Conservation (phyloP, 257 asterid species). For the Prunella vulgaris region DNA sequence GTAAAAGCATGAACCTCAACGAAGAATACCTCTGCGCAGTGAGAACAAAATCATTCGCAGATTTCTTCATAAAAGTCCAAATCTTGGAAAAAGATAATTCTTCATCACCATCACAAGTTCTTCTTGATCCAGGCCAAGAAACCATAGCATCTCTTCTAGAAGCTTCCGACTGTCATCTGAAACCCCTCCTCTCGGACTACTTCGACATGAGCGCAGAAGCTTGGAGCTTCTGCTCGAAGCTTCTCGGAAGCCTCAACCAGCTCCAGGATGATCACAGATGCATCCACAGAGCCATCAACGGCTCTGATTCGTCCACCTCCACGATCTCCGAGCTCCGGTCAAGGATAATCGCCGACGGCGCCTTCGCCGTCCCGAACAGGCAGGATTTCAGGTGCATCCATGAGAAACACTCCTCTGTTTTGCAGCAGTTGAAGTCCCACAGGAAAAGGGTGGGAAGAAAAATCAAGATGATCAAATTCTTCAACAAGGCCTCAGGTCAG, state of each 20-base stretch:
- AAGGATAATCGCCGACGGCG: conserved; percentile 26
- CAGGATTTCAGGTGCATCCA: conserved; percentile 39
- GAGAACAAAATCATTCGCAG: conserved; percentile 65
- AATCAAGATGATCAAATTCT: conserved; percentile 36
- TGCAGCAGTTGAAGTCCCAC: conserved; percentile 34
- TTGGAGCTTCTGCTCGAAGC: conserved; percentile 50
- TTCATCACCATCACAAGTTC: conserved; percentile 29
- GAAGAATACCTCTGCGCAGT: conserved; percentile 68
- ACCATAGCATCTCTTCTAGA: conserved; percentile 45
- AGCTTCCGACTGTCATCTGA: conserved; percentile 27
- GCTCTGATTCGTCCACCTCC: neutral
- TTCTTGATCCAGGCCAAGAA: conserved; percentile 66
- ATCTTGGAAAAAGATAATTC: conserved; percentile 28
- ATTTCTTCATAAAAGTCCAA: conserved; percentile 60
- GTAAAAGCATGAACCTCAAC: conserved; percentile 35
- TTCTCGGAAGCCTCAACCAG: conserved; percentile 41
- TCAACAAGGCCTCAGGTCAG: conserved; percentile 32
- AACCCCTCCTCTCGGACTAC: conserved; percentile 47
- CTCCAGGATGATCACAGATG: conserved; percentile 37
- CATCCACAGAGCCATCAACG: conserved; percentile 34
- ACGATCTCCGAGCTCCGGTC: conserved; percentile 32
- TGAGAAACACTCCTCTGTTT: conserved; percentile 34
- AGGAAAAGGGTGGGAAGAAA: conserved; percentile 34
- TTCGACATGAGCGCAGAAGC: conserved; percentile 74
- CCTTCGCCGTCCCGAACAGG: conserved; percentile 22